phyloP scores from a whole-genome alignment of 441 rosid genomes.

The Hura crepitans region DNA sequence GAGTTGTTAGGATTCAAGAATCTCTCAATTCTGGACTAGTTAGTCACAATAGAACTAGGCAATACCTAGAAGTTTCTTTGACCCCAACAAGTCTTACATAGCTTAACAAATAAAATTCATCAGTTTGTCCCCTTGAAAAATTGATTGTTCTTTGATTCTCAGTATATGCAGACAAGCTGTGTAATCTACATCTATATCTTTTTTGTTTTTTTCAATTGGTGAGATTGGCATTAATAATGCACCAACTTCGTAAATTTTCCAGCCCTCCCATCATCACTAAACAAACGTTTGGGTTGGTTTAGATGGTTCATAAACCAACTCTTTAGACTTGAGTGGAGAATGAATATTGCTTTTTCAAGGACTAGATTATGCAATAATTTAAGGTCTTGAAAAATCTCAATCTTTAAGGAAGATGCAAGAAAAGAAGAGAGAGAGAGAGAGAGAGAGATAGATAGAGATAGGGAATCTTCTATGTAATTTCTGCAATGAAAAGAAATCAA shows the following conservation, averaged over 20 bases:
- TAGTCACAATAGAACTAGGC: neutral
- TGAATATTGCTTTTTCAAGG: neutral
- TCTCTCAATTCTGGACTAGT: neutral
- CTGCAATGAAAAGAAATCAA: too few relatives aligned
- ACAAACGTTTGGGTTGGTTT: neutral
- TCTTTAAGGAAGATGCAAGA: conserved; percentile 1
- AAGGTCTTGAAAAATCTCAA: neutral
- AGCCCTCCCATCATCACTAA: neutral
- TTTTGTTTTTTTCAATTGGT: neutral
- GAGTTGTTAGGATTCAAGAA: neutral
- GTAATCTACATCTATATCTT: too few relatives aligned
- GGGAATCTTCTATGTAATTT: too few relatives aligned
- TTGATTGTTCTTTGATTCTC: neutral
- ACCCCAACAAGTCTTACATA: neutral
- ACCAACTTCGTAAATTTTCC: neutral
- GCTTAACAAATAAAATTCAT: neutral
- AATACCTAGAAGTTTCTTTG: neutral
- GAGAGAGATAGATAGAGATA: too few relatives aligned
- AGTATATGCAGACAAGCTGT: too few relatives aligned
- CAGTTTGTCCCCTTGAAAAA: neutral
- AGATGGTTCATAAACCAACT: conserved; percentile 6
- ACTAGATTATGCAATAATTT: neutral
- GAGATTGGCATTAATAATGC: neutral
- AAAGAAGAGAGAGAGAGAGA: neutral
- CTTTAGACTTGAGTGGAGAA: neutral